Percentiles rank a stretch among this genome's conserved stretches.
Evolutionary conservation across 2,329 filamentous ascomycete species (phyloP).

Genomic region (Samsoniella hepiali): DNA sequence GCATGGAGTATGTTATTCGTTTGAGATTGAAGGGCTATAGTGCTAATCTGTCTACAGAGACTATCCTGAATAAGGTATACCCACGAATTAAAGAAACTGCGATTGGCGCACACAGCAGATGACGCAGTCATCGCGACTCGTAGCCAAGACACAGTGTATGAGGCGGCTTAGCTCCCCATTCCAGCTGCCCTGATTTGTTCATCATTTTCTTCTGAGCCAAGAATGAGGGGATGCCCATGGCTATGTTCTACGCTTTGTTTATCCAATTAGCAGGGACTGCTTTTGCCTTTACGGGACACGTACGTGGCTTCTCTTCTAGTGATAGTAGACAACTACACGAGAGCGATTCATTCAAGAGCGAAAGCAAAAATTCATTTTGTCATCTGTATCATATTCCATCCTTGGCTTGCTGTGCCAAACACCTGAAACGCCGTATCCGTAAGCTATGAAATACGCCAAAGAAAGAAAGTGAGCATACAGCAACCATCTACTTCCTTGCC

Average conservation of each 20-base stretch:
- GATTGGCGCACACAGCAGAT: neutral
- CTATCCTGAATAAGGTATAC: slow-evolving; percentile 29
- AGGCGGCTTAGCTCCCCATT: neutral
- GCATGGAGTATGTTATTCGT: slow-evolving; percentile 52
- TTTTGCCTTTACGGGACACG: neutral
- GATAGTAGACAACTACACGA: neutral
- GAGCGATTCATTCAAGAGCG: neutral
- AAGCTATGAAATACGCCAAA: neutral
- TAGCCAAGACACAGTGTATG: neutral
- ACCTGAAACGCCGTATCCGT: neutral
- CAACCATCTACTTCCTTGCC: slow-evolving; percentile 28
- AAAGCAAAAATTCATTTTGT: neutral
- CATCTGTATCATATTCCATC: neutral
- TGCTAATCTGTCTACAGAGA: slow-evolving; percentile 27
- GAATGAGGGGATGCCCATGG: neutral
- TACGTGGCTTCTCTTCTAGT: neutral
- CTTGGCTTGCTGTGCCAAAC: neutral
- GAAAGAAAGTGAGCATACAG: neutral
- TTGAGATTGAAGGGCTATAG: neutral
- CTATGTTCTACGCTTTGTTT: too few species aligned
- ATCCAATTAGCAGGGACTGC: neutral
- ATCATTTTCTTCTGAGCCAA: neutral
- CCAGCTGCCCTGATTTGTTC: neutral
- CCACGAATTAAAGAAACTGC: neutral
- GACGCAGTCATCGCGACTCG: neutral